Base-by-base conservation (phyloP, 1,284 basidiomycete genomes). In the Irpex rosettiformis region DNA sequence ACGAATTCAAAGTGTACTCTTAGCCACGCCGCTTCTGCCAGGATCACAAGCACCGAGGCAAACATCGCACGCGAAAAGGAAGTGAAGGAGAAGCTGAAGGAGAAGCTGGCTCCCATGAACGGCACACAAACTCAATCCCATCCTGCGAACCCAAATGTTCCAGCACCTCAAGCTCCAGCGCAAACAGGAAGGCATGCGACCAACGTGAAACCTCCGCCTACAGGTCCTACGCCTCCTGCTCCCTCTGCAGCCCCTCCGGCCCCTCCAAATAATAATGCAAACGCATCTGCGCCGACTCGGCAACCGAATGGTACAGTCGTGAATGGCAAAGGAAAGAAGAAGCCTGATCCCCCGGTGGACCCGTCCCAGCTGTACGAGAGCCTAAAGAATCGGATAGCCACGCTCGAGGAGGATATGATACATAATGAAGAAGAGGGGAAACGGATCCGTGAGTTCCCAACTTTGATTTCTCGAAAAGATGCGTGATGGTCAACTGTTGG, bases 311-410 rank as follows among this genome's bases (percentile, higher is more conserved):
- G 69, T 3, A 60, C 67, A 10, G 66, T 64, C 21, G 48, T 51
- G 48, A 73, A 75, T 60, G 73, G 71, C 61, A 85, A 86, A 70
- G 73, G 78, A 49, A 89, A 87, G 81, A 88, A 88, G 77, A 87
- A 83, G 71, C 79, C 77, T 63, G 86, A 89, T 33, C 71, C 73
- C 57, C 70, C 78, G 18, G 81, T 91, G 54, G 90, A 92, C 73
- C 89, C 89, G 55, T 87, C 85, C 4, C 81, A 85, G 54, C 90
- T 93, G 88, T 92, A 92, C 69, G 90, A 93, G 72, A 89, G 85
- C 60, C 77, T 93, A 66, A 91, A 88, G 81, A 93, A 79, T 71
- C 79, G 89, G 72, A 93, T 93, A 73, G 89, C 91, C 4, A 90
- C 88, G 49, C 74, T 93, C 64, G 90, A 93, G 68, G 91, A 92